Evolutionary conservation across 73 alveolate species (phyloP).

Genomic region (Paramecium tetraurelia): DNA sequence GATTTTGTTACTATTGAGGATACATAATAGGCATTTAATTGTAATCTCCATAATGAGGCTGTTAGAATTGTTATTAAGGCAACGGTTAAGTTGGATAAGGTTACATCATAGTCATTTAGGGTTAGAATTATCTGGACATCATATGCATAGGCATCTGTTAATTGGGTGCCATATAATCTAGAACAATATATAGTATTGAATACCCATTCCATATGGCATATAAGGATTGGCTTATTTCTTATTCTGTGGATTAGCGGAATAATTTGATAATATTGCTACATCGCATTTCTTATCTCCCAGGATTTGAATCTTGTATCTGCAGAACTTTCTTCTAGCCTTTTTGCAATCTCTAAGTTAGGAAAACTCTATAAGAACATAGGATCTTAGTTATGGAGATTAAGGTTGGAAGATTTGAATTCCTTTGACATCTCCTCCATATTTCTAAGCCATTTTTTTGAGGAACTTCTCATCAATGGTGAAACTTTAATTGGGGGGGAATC

Average conservation of each 20-base stretch:
- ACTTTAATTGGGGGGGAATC: neutral
- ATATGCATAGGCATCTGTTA: neutral
- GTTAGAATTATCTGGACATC: neutral
- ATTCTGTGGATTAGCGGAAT: neutral
- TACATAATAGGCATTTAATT: neutral
- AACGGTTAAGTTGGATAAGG: neutral
- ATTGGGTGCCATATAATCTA: neutral
- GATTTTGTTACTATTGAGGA: neutral
- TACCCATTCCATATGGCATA: neutral
- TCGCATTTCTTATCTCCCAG: slow-evolving; percentile 22
- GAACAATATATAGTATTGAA: neutral
- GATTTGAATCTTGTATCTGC: neutral
- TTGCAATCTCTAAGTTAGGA: neutral
- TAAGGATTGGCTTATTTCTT: neutral
- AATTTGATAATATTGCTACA: slow-evolving; percentile 14
- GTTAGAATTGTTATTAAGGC: neutral
- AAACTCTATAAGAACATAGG: neutral
- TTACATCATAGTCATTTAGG: neutral
- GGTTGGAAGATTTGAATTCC: neutral
- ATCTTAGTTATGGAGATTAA: neutral
- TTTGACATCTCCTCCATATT: neutral
- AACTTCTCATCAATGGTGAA: neutral
- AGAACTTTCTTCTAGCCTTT: slow-evolving; percentile 17
- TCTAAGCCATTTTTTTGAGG: neutral
- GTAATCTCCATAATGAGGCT: neutral